Evolutionary conservation across 176 grass and related monocot genomes (phyloP), one percentile per base, ranked within the genome.

Genomic region (Alloteropsis semialata): DNA sequence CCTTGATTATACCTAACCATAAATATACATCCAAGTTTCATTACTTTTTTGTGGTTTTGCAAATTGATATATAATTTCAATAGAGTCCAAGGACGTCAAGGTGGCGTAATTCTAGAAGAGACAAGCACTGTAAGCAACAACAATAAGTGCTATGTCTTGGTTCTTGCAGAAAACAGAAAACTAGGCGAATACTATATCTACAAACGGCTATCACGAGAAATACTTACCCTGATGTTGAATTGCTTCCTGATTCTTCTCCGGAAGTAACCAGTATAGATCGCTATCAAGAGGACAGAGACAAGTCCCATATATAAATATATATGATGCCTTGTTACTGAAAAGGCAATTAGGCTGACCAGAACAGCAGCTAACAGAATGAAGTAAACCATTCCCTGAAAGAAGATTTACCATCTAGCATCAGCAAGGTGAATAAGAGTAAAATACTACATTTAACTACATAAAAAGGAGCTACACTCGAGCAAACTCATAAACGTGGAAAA

Each of bases 181-280:
- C 24, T 44, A 10, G 51, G 25, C 78, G 8, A 78, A 56, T 34
- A 79, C 67, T 61, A 44, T 82, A 69, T 75, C 38, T 41, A 41
- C 74, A 65, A 83, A 33, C 32, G 51, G 55, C 3, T 69, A 79
- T 55, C 22, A 30, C 27, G 69, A 78, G 37, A 84, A 75, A 85
- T 80, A 70, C 64, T 85, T 90, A 92, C 96, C 46, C 89, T 87
- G 71, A 99, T 99, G 80, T 99, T 99, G 85, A 92, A 99, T 58
- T 92, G 93, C 72, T 90, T 93, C 84, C 91, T 92, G 46, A 99
- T 90, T 78, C 91, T 96, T 64, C 87, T 89, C 81, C 93, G 85
- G 66, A 94, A 99, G 74, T 99, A 94, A 82, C 96, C 91, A 19
- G 92, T 89, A 71, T 99, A 99, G 56, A 94, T 77, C 74, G 87